Conservation (phyloP, 2,329 filamentous ascomycete genomes). For the Xylariales sp. region DNA sequence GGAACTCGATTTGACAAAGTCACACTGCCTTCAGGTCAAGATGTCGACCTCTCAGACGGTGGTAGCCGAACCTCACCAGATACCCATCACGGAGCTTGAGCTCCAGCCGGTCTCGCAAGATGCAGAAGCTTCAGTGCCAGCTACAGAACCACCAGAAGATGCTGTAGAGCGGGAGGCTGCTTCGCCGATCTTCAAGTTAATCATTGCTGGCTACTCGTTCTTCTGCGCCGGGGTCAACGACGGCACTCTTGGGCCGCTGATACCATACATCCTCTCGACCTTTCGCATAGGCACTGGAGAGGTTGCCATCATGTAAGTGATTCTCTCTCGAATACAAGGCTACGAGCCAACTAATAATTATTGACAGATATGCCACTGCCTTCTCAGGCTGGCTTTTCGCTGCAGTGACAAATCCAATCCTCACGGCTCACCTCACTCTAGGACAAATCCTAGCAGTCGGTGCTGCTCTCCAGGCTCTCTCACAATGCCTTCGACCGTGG, state of each 20-base stretch:
- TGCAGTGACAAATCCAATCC: conserved; percentile 50
- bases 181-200: conserved; percentile 39
- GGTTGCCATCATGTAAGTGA: conserved; percentile 23
- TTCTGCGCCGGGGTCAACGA: conserved; percentile 63
- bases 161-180: conserved; percentile 16
- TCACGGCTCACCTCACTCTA: conserved; percentile 47
- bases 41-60: conserved; percentile 6
- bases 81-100: conserved; percentile 1
- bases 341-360: neutral
- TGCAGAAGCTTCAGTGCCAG: conserved; percentile 5
- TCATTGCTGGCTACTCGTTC: conserved; percentile 56
- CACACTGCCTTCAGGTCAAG: neutral
- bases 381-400: conserved; percentile 58
- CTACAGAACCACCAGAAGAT: conserved; percentile 10
- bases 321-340: no score
- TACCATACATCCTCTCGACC: conserved; percentile 56
- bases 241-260: conserved; percentile 57
- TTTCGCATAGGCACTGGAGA: conserved; percentile 38
- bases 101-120: neutral
- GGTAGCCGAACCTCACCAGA: conserved; percentile 3
- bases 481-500: conserved; percentile 53
- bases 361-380: conserved; percentile 45
- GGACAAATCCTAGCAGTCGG: conserved; percentile 54
- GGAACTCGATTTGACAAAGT: neutral
- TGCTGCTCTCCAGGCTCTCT: conserved; percentile 48